Evolutionary conservation across 805 yeast genomes (phyloP).

Genomic region (Ogataea neopini): DNA sequence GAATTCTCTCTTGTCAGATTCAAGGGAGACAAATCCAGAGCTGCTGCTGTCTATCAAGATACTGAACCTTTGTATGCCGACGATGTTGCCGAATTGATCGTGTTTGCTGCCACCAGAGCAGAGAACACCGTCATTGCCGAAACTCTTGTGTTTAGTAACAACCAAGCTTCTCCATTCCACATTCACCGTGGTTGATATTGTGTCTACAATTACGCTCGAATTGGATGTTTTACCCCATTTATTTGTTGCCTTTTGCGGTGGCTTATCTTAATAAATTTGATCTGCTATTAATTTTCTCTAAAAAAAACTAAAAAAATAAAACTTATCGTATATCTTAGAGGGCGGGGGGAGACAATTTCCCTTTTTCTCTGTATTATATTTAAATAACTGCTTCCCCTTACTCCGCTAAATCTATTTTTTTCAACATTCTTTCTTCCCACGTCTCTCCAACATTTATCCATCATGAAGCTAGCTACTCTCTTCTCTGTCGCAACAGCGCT

Average conservation of each 20-base stretch:
- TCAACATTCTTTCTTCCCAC: background rate
- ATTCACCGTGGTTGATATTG: slow-evolving; percentile 40
- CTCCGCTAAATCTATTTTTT: too few relatives aligned
- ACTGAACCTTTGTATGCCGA: slow-evolving; percentile 70
- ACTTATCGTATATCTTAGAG: background rate
- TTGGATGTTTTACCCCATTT: background rate
- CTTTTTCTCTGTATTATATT: background rate
- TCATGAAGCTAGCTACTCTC: background rate
- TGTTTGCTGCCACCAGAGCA: slow-evolving; percentile 65
- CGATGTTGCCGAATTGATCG: slow-evolving; percentile 75
- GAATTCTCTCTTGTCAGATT: slow-evolving; percentile 68
- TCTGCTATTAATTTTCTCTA: background rate
- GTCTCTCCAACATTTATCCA: background rate
- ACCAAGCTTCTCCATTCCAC: slow-evolving; percentile 80
- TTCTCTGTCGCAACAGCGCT: background rate
- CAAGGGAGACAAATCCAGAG: slow-evolving; percentile 60
- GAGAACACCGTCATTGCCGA: slow-evolving; percentile 78
- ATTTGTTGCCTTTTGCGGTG: slow-evolving; percentile 2
- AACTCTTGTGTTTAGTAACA: slow-evolving; percentile 76
- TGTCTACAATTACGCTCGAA: background rate
- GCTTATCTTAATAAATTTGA: background rate
- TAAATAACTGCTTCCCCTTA: background rate
- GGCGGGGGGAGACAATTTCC: background rate
- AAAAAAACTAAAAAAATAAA: background rate
- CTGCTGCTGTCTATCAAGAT: slow-evolving; percentile 65